A percentile compares a stretch with the other conserved stretches of the same genome.
Evolutionary conservation across 805 yeast genomes (phyloP).

Genomic region (Metschnikowia gelsemii): DNA sequence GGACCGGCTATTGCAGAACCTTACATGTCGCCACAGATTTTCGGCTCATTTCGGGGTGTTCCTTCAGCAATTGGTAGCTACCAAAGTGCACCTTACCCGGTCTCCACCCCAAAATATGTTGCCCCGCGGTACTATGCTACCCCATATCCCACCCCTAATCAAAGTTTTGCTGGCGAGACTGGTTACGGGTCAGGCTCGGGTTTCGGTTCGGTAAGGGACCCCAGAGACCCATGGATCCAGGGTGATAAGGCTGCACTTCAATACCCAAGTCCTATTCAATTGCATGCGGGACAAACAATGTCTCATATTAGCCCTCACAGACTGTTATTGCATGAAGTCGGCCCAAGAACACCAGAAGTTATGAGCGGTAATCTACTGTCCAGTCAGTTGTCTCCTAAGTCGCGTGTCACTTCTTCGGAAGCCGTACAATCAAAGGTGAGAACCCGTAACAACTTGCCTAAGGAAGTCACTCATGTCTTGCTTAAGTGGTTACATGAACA

Average conservation of each 20-base stretch:
- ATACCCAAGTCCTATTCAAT: neutral
- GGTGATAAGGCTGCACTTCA: conserved; percentile 1
- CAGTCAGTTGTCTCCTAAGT: conserved; percentile 8
- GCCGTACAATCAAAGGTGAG: conserved; percentile 18
- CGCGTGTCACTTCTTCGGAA: conserved; percentile 20
- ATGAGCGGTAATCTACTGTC: conserved; percentile 5
- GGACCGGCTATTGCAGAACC: conserved; percentile 7
- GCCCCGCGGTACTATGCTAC: conserved; percentile 16
- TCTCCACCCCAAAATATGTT: conserved; percentile 10
- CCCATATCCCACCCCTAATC: conserved; percentile 3
- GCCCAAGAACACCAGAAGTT: conserved; percentile 1
- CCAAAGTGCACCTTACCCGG: conserved; percentile 4
- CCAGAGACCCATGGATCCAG: conserved; percentile 4
- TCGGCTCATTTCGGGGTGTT: conserved; percentile 8
- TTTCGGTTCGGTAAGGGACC: conserved; percentile 1
- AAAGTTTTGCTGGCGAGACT: conserved; percentile 13
- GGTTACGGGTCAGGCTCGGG: conserved; percentile 4
- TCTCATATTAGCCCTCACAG: neutral
- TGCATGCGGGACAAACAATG: neutral
- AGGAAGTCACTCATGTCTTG: conserved; percentile 69
- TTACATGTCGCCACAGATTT: conserved; percentile 5
- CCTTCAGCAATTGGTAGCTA: conserved; percentile 7
- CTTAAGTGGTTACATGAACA: conserved; percentile 74
- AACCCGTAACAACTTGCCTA: conserved; percentile 72
- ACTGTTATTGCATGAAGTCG: neutral